These are phyloP conservation scores for Penicillium desertorum DNA, from an alignment of 495 filamentous ascomycete genomes.

Conservation along the genomic window DNA sequence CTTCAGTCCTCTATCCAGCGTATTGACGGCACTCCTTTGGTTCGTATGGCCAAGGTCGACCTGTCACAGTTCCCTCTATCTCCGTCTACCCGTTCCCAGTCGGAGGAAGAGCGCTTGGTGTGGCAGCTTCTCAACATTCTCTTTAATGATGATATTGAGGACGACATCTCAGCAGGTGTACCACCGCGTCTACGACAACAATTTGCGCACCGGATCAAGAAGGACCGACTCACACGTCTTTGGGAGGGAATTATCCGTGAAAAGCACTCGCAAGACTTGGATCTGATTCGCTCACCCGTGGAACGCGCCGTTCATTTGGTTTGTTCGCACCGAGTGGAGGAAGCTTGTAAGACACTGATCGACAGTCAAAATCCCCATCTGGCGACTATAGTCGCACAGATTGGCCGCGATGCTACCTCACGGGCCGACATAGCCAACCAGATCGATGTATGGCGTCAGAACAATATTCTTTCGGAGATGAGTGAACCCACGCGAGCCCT, in stretches of 20 bases:
- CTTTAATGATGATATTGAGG: conserved; percentile 66
- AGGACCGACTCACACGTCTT: conserved; percentile 50
- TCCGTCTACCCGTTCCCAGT: conserved; percentile 22
- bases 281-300: conserved; percentile 59
- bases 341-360: conserved; percentile 77
- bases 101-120: conserved; percentile 39
- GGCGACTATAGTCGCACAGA: conserved; percentile 77
- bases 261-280: conserved; percentile 46
- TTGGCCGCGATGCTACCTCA: conserved; percentile 64
- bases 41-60: conserved; percentile 35
- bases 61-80: conserved; percentile 39
- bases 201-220: conserved; percentile 52
- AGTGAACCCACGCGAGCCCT: conserved; percentile 79
- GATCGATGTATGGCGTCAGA: conserved; percentile 77
- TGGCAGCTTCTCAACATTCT: conserved; percentile 74
- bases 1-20: conserved; percentile 36
- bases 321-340: conserved; percentile 69
- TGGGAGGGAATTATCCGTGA: conserved; percentile 51
- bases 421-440: conserved; percentile 72
- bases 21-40: conserved; percentile 42
- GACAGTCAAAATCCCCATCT: conserved; percentile 73
- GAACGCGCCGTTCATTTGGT: conserved; percentile 82
- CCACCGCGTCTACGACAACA: conserved; percentile 40
- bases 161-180: conserved; percentile 46
- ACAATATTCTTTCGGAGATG: conserved; percentile 80